Evolutionary conservation across 176 grass and related monocot species (phyloP).

Genomic region (Alopecurus myosuroides): DNA sequence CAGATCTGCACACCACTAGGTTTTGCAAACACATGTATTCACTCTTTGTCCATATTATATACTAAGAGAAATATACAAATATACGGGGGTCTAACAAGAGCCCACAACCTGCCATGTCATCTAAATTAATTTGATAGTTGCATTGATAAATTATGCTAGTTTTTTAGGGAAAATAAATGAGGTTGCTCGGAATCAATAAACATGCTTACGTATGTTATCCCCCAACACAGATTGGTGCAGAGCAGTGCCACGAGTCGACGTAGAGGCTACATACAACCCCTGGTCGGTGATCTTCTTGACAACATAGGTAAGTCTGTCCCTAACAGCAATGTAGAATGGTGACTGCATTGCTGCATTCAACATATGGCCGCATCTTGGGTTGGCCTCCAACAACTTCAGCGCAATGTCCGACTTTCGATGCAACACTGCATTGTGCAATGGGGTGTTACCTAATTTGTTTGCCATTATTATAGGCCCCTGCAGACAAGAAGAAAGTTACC

Average conservation of each 20-base stretch:
- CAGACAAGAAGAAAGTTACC: not conserved
- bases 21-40: too few relatives aligned
- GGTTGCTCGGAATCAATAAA: not conserved
- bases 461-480: not conserved
- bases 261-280: not conserved
- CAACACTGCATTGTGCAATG: constrained; percentile 24
- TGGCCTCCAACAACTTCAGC: not conserved
- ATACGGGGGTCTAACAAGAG: too few relatives aligned
- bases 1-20: too few relatives aligned
- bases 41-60: too few relatives aligned
- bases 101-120: too few relatives aligned
- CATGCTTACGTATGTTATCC: constrained; percentile 5
- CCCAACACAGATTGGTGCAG: constrained; percentile 14
- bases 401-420: not conserved
- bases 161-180: not conserved
- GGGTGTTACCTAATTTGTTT: not conserved
- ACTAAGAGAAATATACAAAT: too few relatives aligned
- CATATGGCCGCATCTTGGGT: not conserved
- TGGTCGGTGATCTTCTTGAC: not conserved
- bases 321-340: constrained; percentile 15
- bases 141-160: not conserved
- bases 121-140: too few relatives aligned
- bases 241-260: not conserved
- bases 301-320: not conserved
- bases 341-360: constrained; percentile 3